Base-by-base conservation (phyloP, 164 flowering plant species). In the Berberis vulgaris region DNA sequence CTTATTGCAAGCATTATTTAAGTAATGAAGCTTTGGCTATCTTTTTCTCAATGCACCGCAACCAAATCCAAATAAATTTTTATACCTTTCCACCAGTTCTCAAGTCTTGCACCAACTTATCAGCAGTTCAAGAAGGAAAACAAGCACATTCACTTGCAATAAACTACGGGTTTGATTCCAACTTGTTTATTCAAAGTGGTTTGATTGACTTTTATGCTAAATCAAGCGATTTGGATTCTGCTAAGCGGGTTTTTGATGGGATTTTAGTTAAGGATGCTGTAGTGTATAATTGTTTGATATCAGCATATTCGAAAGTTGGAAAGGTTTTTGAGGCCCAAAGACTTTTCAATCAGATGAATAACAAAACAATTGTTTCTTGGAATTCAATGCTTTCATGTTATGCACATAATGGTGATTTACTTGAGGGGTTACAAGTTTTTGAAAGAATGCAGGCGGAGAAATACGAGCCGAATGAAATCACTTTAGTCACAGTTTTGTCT, bases 331-430 rank as follows among this genome's bases (percentile, higher is more conserved):
- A 65, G 3, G 82, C 86, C 7, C 59, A 79, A 56, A 63, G 59
- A 41, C 49, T 80, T 41, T 83, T 83, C 54, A 73, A 79, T 68
- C 75, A 71, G 63, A 83, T 80, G 82, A 59, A 45, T 2, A 71
- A 69, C 43, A 78, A 68, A 59, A 77, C 74, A 8, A 58, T 75
- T 63, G 84, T 63, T 60, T 73, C 86, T 2, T 82, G 86, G 86
- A 83, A 80, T 73, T 68, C 84, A 13, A 76, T 83, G 76, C 72
- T 83, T 57, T 76, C 80, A 1, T 77, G 84, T 56, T 81, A 79
- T 66, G 69, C 73, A n/a, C 80, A 76, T 61, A 76, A 74, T 62
- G 80, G 78, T 26, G 69, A 76, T 63, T 62, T 42, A 62, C 61
- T 9, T 40, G 80, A 77, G 61, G 84, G 73, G 7, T 54, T 81